Percentiles rank a stretch among this genome's conserved stretches.
These are phyloP conservation scores for Halocafeteria seosinensis DNA, from an alignment of 108 stramenopile genomes.

Conservation along the genomic window DNA sequence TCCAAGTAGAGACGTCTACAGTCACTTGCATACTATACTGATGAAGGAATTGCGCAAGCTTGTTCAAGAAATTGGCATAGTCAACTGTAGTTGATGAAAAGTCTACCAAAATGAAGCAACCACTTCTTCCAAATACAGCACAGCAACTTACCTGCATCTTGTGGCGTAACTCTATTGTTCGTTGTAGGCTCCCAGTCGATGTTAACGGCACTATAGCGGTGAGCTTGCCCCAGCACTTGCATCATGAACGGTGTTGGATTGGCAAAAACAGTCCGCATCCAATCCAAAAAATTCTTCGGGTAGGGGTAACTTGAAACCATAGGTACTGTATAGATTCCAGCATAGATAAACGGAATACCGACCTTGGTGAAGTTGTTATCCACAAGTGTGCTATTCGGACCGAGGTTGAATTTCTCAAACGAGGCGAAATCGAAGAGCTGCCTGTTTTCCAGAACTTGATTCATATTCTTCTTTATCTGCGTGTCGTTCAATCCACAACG, in stretches of 20 bases:
- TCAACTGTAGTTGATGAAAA: neutral
- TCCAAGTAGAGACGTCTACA: constrained; percentile 2
- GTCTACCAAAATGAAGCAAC: no score
- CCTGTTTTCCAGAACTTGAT: neutral
- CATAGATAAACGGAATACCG: neutral
- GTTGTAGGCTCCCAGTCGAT: neutral
- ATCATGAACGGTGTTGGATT: constrained; percentile 1
- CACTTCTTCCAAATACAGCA: neutral
- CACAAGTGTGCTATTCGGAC: neutral
- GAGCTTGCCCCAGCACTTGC: neutral
- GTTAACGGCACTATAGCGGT: neutral
- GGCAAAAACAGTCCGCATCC: constrained; percentile 3
- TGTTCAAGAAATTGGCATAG: neutral
- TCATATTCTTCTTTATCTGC: neutral
- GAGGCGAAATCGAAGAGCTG: neutral
- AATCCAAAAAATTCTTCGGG: constrained; percentile 1
- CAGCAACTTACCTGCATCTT: neutral
- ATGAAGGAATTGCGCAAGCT: neutral
- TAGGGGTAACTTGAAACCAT: constrained; percentile 4
- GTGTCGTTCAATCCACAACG: neutral
- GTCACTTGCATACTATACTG: neutral
- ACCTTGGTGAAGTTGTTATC: neutral
- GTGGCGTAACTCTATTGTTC: neutral
- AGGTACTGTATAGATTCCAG: neutral
- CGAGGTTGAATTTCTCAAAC: neutral